Evolutionary conservation across 768 basidiomycete genomes (phyloP).

Genomic region (Suillus discolor): DNA sequence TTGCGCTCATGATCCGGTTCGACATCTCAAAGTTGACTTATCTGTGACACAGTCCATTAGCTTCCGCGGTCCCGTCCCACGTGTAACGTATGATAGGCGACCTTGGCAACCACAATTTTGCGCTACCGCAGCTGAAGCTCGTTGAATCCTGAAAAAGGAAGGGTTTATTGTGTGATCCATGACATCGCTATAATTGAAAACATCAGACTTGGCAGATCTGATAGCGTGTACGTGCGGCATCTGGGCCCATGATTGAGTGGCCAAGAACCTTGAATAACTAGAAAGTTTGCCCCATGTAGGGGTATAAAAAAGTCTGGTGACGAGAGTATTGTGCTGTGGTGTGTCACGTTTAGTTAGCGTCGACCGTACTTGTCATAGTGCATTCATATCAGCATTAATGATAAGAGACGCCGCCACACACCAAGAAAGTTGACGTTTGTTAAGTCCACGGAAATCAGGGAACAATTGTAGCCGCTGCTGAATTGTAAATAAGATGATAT

Average conservation of each 20-base stretch:
- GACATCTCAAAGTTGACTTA: neutral
- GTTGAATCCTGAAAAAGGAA: neutral
- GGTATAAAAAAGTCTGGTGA: neutral
- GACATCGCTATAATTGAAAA: neutral
- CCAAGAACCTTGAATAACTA: neutral
- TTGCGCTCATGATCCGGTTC: neutral
- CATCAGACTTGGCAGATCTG: neutral
- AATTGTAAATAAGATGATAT: neutral
- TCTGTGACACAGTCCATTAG: neutral
- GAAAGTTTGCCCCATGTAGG: neutral
- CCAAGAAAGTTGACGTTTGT: neutral
- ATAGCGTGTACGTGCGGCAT: too few relatives aligned
- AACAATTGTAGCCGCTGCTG: neutral
- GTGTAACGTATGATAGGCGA: neutral
- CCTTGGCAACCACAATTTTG: neutral
- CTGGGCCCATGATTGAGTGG: neutral
- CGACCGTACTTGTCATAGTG: neutral
- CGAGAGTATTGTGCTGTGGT: neutral
- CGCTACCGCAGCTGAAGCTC: neutral
- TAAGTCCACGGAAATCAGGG: neutral
- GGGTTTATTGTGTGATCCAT: neutral
- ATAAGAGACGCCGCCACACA: neutral
- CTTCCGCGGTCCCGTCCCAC: neutral
- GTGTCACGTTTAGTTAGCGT: neutral
- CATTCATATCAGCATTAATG: neutral